Evolutionary conservation across 23 red algal genomes (phyloP).

Genomic region (Gracilaria gracilis): DNA sequence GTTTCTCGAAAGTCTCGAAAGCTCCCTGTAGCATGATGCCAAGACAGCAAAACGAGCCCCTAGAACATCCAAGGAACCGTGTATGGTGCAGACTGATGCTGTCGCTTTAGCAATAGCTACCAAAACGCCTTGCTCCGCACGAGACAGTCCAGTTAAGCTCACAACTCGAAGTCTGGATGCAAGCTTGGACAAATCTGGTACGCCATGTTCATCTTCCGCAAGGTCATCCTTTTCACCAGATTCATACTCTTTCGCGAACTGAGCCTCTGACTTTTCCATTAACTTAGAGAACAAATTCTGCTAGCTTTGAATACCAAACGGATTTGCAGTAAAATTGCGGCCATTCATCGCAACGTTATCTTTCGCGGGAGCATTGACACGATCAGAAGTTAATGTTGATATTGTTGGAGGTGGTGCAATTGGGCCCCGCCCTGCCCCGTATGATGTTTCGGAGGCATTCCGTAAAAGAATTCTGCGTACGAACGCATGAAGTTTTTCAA

Average conservation of each 20-base stretch:
- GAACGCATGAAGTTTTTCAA: slow-evolving; percentile 51
- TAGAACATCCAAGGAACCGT: slow-evolving; percentile 52
- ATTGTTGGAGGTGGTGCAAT: slow-evolving; percentile 53
- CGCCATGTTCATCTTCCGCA: slow-evolving; percentile 20
- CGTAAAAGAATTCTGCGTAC: slow-evolving; percentile 14
- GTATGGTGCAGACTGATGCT: slow-evolving; percentile 21
- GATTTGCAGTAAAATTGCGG: not conserved
- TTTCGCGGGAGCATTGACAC: slow-evolving; percentile 4
- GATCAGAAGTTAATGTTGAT: slow-evolving; percentile 29
- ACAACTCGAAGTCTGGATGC: slow-evolving; percentile 37
- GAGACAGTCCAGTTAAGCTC: slow-evolving; percentile 44
- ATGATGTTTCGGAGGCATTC: slow-evolving; percentile 40
- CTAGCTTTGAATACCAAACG: slow-evolving; percentile 32
- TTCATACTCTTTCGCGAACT: not conserved
- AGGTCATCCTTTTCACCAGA: not conserved
- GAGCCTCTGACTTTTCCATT: slow-evolving; percentile 65
- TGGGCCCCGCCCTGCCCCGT: slow-evolving; percentile 55
- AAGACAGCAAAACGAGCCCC: slow-evolving; percentile 58
- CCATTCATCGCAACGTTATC: not conserved
- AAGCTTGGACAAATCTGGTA: slow-evolving; percentile 44
- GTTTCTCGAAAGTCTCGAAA: slow-evolving; percentile 35
- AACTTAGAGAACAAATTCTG: slow-evolving; percentile 35
- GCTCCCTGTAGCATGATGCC: slow-evolving; percentile 49
- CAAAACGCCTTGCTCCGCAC: slow-evolving; percentile 51
- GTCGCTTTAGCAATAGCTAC: slow-evolving; percentile 44